Base-by-base conservation (phyloP, 495 filamentous ascomycete species). In the Amniculicola lignicola region DNA sequence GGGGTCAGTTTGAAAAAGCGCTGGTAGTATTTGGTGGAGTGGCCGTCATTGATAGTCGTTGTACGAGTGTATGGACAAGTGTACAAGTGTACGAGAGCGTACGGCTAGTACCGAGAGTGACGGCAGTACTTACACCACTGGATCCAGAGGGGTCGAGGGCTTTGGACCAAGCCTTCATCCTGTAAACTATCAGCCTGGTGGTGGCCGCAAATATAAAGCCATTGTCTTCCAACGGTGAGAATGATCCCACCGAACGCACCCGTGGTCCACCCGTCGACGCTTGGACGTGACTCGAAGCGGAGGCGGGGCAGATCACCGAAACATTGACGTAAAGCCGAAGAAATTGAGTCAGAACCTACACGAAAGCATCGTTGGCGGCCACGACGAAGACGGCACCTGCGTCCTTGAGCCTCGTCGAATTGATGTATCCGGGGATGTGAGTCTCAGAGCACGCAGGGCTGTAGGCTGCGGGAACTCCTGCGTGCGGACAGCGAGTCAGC, bases 351-450 rank as follows among this genome's bases (percentile, higher is more conserved):
- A 21, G 16, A 31, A 60, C 87, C 75, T 80, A 94, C 83, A 96
- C 93, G 71, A 97, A 96, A 23, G 90, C 82, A 69, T 98, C 93
- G 72, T 98, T 98, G 69, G 96, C 90, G 18, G 52, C 42, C 11
- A 98, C 84, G 22, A 96, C 89, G 58, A 92, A 94, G 35, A 92
- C 86, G 41, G 81, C 67, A 43, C 92, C 89, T 11, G 85, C 89
- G 43, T 82, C 77, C 74, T 83, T 86, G 39, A 88, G 74, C 70
- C 82, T 80, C 33, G 82, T 78, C 66, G 85, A 84, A 61, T 82
- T 82, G 69, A 94, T 84, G 67, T 88, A 97, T 25, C 88, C 83
- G 3, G 89, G 89, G 40, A 94, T 76, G 65, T 95, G 90, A 45
- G 75, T 82, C 54, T 80, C 75, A 18, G 87, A 91, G 79, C 92